A percentile compares a stretch with the other conserved stretches of the same genome.
Evolutionary conservation across 768 basidiomycete genomes (phyloP).

Genomic region (Butyriboletus loyo): DNA sequence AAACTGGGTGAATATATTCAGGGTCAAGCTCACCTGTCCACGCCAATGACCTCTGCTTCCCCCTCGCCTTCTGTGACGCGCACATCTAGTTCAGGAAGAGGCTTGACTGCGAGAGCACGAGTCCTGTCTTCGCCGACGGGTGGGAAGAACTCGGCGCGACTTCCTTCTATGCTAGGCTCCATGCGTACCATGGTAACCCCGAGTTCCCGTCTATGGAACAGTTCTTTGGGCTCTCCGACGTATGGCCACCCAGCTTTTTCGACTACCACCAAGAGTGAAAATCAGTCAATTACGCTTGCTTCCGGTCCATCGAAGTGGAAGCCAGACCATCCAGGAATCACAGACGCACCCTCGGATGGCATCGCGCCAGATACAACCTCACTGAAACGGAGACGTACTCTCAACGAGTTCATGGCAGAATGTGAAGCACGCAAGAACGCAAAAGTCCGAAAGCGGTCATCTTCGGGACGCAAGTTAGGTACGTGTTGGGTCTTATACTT

Average conservation of each 20-base stretch:
- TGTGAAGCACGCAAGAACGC: constrained; percentile 42
- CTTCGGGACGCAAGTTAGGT: constrained; percentile 12
- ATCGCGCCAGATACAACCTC: constrained; percentile 2
- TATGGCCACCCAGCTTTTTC: not conserved
- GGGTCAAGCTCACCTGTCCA: not conserved
- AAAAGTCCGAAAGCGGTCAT: constrained; percentile 28
- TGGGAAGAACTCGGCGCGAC: constrained; percentile 1
- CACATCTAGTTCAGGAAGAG: constrained; percentile 4
- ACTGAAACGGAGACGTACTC: constrained; percentile 52
- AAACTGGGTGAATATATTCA: constrained; percentile 20
- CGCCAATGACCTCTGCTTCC: constrained; percentile 13
- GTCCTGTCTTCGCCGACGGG: constrained; percentile 6
- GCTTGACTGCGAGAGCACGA: not conserved
- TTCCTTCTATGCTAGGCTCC: constrained; percentile 24
- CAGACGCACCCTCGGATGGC: not conserved
- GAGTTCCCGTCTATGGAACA: not conserved
- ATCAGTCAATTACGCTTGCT: not conserved
- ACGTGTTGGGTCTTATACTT: not conserved
- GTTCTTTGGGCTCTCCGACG: not conserved
- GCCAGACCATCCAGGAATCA: not conserved
- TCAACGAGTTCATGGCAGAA: constrained; percentile 70
- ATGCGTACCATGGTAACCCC: constrained; percentile 10
- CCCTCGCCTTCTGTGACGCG: constrained; percentile 8
- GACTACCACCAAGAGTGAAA: not conserved
- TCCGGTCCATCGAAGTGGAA: not conserved